Percentiles rank a stretch among this genome's conserved stretches.
phyloP scores from a whole-genome alignment of 106 monocot genomes.

The Platanthera zijinensis region DNA sequence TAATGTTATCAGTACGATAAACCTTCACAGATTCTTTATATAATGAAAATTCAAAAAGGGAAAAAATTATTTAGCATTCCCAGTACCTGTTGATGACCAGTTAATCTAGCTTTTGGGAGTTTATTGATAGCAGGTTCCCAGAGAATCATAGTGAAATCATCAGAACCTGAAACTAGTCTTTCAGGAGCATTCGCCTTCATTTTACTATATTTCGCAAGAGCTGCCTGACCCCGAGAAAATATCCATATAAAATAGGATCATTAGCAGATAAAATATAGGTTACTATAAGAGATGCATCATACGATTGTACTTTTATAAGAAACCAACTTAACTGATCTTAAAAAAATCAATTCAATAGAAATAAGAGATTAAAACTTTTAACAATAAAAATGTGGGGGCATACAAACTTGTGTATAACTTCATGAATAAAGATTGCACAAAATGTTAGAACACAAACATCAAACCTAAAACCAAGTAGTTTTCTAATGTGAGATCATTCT shows the following conservation, averaged over 20 bases:
- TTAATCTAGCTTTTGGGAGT: slow-evolving; percentile 81
- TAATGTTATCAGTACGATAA: neutral
- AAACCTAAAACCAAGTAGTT: too few relatives aligned
- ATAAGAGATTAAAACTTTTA: neutral
- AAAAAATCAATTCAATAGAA: slow-evolving; percentile 2
- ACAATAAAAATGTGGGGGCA: neutral
- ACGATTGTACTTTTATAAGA: neutral
- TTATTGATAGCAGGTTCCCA: slow-evolving; percentile 86
- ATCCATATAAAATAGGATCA: neutral
- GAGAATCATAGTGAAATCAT: slow-evolving; percentile 91
- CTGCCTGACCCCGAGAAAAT: slow-evolving; percentile 39
- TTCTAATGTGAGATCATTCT: too few relatives aligned
- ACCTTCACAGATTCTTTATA: neutral
- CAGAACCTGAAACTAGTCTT: slow-evolving; percentile 91
- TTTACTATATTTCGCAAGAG: slow-evolving; percentile 70
- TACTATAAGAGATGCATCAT: neutral
- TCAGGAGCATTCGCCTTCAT: slow-evolving; percentile 90
- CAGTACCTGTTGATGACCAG: slow-evolving; percentile 88
- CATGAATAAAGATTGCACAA: neutral
- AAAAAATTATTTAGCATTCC: neutral
- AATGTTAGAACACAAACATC: neutral
- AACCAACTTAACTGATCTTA: neutral
- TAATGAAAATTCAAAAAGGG: neutral
- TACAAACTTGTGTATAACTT: neutral
- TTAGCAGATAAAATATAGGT: neutral